Evolutionary conservation across 495 filamentous ascomycete species (phyloP).

Genomic region (Polyplosphaeria fusca): DNA sequence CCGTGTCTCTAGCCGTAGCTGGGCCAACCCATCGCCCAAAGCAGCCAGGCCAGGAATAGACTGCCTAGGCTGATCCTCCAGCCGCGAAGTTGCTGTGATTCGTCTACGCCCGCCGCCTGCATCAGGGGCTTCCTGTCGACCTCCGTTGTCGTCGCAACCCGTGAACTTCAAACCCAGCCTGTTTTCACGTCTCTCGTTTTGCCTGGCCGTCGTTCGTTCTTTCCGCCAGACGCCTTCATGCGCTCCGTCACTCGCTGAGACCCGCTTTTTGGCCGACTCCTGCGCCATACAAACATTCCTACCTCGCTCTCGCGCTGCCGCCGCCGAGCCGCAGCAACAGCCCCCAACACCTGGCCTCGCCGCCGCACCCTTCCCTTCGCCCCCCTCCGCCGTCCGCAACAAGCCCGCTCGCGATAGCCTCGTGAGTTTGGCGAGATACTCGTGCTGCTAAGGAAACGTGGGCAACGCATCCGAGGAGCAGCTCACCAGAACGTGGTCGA

Average conservation of each 20-base stretch:
- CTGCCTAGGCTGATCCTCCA: neutral
- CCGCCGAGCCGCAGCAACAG: conserved; percentile 27
- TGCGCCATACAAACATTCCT: conserved; percentile 6
- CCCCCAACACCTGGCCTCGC: neutral
- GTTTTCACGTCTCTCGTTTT: conserved; percentile 25
- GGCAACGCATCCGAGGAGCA: too few relatives aligned
- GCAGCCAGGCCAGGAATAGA: conserved; percentile 15
- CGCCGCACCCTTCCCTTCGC: neutral
- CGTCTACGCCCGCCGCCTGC: neutral
- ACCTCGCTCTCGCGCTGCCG: too few relatives aligned
- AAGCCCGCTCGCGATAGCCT: too few relatives aligned
- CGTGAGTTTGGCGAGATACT: too few relatives aligned
- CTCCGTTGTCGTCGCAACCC: conserved; percentile 18
- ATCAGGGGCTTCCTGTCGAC: conserved; percentile 13
- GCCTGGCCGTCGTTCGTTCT: conserved; percentile 8
- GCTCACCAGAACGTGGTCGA: conserved; percentile 9
- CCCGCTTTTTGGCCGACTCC: neutral
- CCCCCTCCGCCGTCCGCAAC: too few relatives aligned
- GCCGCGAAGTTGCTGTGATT: conserved; percentile 6
- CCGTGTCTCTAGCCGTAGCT: conserved; percentile 23
- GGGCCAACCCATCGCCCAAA: conserved; percentile 17
- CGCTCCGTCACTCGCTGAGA: conserved; percentile 31
- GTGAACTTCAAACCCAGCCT: conserved; percentile 9
- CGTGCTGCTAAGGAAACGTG: too few relatives aligned
- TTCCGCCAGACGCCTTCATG: conserved; percentile 6